Percentiles rank a stretch among this genome's conserved stretches.
Evolutionary conservation across 129 eudicot species (phyloP).

Genomic region (Pseudognaphalium luteoalbum): DNA sequence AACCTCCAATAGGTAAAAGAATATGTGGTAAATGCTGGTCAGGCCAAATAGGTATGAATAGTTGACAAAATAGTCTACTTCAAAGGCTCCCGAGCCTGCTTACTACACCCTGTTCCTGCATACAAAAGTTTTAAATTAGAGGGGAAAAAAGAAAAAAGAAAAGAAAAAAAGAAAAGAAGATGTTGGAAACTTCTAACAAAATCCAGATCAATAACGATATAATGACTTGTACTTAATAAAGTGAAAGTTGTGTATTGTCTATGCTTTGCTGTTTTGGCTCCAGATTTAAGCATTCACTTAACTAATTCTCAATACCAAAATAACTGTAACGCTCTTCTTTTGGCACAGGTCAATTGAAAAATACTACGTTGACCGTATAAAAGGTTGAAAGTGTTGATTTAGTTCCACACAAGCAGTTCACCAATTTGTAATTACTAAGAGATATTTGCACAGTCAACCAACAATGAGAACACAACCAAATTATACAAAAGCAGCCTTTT

Average conservation of each 20-base stretch:
- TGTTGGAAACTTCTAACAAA: not conserved
- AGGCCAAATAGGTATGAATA: slow-evolving; percentile 10
- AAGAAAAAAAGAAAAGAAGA: too few relatives aligned
- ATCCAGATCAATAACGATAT: not conserved
- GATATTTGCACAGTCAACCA: not conserved
- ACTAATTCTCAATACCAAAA: not conserved
- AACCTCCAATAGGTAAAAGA: slow-evolving; percentile 24
- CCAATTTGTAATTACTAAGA: not conserved
- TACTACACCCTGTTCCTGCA: slow-evolving; percentile 35
- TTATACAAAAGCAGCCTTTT: not conserved
- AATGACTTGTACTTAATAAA: not conserved
- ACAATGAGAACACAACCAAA: not conserved
- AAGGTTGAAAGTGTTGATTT: not conserved
- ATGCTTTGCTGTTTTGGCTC: not conserved
- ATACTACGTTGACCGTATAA: not conserved
- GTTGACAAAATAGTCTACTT: slow-evolving; percentile 23
- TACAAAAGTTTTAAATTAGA: slow-evolving; percentile 2
- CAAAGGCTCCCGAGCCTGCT: slow-evolving; percentile 39
- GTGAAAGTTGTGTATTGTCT: not conserved
- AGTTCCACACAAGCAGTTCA: not conserved
- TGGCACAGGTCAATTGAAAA: not conserved
- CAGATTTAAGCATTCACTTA: not conserved
- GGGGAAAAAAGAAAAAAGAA: too few relatives aligned
- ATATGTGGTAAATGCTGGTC: slow-evolving; percentile 16
- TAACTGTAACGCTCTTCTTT: not conserved